Evolutionary conservation across 2,329 filamentous ascomycete species (phyloP).

Genomic region (Thelonectria discophora): DNA sequence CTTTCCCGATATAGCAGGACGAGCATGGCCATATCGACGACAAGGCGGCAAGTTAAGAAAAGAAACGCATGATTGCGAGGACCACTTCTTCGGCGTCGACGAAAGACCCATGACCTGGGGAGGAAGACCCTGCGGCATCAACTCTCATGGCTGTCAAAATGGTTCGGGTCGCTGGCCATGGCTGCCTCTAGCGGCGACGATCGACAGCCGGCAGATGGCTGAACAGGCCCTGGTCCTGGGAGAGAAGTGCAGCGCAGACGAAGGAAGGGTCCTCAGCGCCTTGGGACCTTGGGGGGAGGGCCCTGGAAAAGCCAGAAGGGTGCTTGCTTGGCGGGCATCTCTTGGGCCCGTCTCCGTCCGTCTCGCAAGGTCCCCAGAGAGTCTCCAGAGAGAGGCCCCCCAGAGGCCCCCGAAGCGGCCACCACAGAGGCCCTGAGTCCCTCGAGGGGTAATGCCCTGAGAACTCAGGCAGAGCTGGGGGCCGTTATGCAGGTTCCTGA

Average conservation of each 20-base stretch:
- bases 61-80: slow-evolving; percentile 20
- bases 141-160: slow-evolving; percentile 15
- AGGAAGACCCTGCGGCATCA: slow-evolving; percentile 14
- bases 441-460: slow-evolving; percentile 18
- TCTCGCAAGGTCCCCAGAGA: slow-evolving; percentile 7
- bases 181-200: slow-evolving; percentile 31
- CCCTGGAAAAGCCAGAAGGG: neutral
- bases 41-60: slow-evolving; percentile 15
- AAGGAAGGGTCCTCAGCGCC: slow-evolving; percentile 10
- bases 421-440: slow-evolving; percentile 12
- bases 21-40: slow-evolving; percentile 10
- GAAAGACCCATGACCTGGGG: slow-evolving; percentile 27
- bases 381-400: slow-evolving; percentile 11
- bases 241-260: slow-evolving; percentile 15
- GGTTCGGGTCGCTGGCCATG: slow-evolving; percentile 25
- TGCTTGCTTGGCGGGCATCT: too few species aligned
- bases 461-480: slow-evolving; percentile 26
- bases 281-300: slow-evolving; percentile 5
- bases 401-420: slow-evolving; percentile 1
- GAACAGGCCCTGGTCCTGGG: slow-evolving; percentile 19
- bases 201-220: slow-evolving; percentile 34
- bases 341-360: too few species aligned
- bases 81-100: slow-evolving; percentile 25
- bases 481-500: slow-evolving; percentile 30
- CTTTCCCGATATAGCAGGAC: slow-evolving; percentile 25